phyloP scores from a whole-genome alignment of 164 flowering plant genomes.

The Vitis rupestris region DNA sequence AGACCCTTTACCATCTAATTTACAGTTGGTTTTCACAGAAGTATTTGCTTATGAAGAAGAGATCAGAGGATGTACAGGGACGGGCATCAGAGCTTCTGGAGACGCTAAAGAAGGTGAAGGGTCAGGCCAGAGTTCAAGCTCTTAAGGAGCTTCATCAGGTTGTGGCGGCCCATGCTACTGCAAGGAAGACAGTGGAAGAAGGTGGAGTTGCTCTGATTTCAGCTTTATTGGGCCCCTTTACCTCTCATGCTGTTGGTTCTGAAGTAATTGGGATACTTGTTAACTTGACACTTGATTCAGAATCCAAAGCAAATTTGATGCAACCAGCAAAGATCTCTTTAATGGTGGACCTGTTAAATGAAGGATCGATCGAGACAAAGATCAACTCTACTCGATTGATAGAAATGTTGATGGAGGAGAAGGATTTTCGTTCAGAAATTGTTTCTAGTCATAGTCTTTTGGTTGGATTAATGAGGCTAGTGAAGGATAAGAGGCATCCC shows the following conservation, averaged over 20 bases:
- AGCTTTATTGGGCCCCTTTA: conserved; percentile 78
- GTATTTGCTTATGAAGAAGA: conserved; percentile 72
- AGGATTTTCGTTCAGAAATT: conserved; percentile 52
- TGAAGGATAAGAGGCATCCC: conserved; percentile 62
- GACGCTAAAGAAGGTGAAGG: conserved; percentile 74
- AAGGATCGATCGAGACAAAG: conserved; percentile 82
- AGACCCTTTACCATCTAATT: conserved; percentile 46
- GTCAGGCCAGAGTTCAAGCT: conserved; percentile 73
- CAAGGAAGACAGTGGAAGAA: conserved; percentile 60
- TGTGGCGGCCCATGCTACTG: conserved; percentile 53
- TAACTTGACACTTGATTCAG: conserved; percentile 65
- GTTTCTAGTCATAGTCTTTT: conserved; percentile 74
- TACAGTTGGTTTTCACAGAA: conserved; percentile 48
- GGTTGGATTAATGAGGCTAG: conserved; percentile 81
- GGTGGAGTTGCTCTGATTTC: conserved; percentile 64
- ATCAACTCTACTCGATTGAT: conserved; percentile 69
- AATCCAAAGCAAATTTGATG: conserved; percentile 53
- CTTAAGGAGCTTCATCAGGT: conserved; percentile 69
- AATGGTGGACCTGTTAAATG: conserved; percentile 81
- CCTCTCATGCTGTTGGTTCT: conserved; percentile 85
- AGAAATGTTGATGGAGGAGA: conserved; percentile 60
- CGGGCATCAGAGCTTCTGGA: conserved; percentile 68
- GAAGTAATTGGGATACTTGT: conserved; percentile 77
- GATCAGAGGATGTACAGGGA: conserved; percentile 80
- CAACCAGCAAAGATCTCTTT: conserved; percentile 81